Evolutionary conservation across 805 yeast species (phyloP).

Genomic region (Suhomyces tanzawaensis): DNA sequence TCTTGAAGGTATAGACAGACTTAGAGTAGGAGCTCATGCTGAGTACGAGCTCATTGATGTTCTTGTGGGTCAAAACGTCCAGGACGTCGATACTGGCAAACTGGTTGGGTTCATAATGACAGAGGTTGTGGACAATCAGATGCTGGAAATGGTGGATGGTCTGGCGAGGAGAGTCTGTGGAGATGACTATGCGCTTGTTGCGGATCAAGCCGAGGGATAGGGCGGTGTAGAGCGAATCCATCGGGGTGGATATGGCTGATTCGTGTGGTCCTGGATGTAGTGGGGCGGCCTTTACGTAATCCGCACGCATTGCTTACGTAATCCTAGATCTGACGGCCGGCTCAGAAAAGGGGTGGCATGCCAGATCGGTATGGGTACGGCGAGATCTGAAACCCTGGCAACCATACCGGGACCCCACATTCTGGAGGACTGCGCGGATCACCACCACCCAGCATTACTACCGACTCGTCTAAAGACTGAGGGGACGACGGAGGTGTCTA

Average conservation of each 20-base stretch:
- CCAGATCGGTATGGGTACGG: too few species aligned
- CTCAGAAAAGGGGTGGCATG: too few species aligned
- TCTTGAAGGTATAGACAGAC: slow-evolving; percentile 3
- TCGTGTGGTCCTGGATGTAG: neutral
- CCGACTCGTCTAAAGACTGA: too few species aligned
- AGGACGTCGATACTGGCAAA: slow-evolving; percentile 5
- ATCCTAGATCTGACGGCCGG: too few species aligned
- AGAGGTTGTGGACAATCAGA: slow-evolving; percentile 2
- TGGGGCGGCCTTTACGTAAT: too few species aligned
- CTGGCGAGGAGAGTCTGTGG: slow-evolving; percentile 1
- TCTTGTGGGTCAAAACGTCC: slow-evolving; percentile 3
- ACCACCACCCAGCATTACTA: too few species aligned
- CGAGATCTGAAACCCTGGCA: too few species aligned
- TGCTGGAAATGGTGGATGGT: slow-evolving; percentile 2
- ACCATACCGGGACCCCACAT: too few species aligned
- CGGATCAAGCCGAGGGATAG: slow-evolving; percentile 6
- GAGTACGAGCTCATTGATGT: slow-evolving; percentile 1
- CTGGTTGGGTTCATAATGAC: slow-evolving; percentile 2
- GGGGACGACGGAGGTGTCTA: too few species aligned
- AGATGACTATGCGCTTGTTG: slow-evolving; percentile 8
- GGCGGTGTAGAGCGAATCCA: slow-evolving; percentile 10
- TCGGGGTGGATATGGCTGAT: neutral
- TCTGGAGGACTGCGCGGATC: too few species aligned
- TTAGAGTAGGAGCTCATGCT: slow-evolving; percentile 2
- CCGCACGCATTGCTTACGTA: too few species aligned